A percentile compares a stretch with the other conserved stretches of the same genome.
Conservation (phyloP, 164 flowering plant species). For the Chloranthus sessilifolius region DNA sequence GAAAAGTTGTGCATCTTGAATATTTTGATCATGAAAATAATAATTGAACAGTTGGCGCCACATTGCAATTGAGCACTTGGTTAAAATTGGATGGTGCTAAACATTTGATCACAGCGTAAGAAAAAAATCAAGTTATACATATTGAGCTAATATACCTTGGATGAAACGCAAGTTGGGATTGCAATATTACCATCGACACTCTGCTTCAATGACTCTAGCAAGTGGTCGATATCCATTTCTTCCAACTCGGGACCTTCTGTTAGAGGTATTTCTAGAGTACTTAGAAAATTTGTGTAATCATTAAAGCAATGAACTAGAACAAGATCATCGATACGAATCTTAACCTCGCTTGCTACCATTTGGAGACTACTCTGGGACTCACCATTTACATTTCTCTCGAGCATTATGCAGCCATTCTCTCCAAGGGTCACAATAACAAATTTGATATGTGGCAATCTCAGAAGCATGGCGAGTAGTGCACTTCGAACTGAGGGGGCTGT, state of each 20-base stretch:
- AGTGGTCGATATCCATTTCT: slow-evolving; percentile 50
- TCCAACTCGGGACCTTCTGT: slow-evolving; percentile 34
- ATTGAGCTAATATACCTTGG: slow-evolving; percentile 27
- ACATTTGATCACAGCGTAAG: too few relatives aligned
- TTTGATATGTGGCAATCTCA: slow-evolving; percentile 53
- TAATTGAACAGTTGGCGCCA: too few relatives aligned
- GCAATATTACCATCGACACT: slow-evolving; percentile 23
- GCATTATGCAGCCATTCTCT: slow-evolving; percentile 76
- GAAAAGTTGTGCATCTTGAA: too few relatives aligned
- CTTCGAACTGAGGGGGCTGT: slow-evolving; percentile 53
- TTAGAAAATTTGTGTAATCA: slow-evolving; percentile 7
- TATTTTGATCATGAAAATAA: too few relatives aligned
- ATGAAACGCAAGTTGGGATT: slow-evolving; percentile 47
- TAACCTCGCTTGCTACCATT: neutral
- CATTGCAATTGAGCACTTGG: too few relatives aligned
- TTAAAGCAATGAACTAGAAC: neutral
- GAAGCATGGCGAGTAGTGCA: slow-evolving; percentile 69
- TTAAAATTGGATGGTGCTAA: too few relatives aligned
- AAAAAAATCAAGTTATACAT: too few relatives aligned
- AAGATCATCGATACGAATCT: too few relatives aligned
- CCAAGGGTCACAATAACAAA: slow-evolving; percentile 82
- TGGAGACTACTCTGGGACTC: slow-evolving; percentile 13
- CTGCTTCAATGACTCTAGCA: slow-evolving; percentile 41
- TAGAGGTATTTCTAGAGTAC: neutral
- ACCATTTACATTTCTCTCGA: slow-evolving; percentile 55